Evolutionary conservation across 1,284 basidiomycete species (phyloP), one percentile per base, ranked within the genome.

Genomic region (Trametes sp.): DNA sequence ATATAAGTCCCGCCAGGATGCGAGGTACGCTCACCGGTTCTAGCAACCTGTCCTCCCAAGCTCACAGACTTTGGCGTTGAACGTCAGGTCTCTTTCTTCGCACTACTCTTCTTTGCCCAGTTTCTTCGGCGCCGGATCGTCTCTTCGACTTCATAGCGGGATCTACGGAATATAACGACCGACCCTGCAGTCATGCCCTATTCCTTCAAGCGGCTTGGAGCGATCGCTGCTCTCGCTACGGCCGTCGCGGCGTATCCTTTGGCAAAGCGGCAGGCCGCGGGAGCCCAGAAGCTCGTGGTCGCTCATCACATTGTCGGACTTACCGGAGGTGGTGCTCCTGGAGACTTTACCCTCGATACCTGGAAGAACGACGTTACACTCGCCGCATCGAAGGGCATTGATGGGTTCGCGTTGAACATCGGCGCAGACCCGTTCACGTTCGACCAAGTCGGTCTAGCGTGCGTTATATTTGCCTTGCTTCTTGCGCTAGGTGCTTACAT

Each of bases 381-480:
- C 24, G 90, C 90, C 0, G 74, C 83, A 67, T 75, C 79, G 4
- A 80, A 76, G 56, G 87, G 87, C 6, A 84, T 90, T 57, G 88
- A 90, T 61, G 88, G 81, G 0, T 90, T 90, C 71, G 87, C 86
- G 1, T 74, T 90, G 58, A 89, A 90, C 66, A 80, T 87, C 36
- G 88, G 92, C 14, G 74, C 72, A 0, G 89, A 92, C 71, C 71
- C 74, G 31, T 94, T 90, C 89, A 57, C 56, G 3, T 42, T 38
- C 84, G 92, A 72, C 78, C 83, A 42, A 80, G 77, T 54, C 84
- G 87, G 41, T 84, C 83, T 89, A 64, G 92, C 91, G 78, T 94
- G 69, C 74, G 84, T 84, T 66, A 54, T 66, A 23, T 35, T 72
- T 69, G 5, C 31, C 26, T 44, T 42, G 4, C 31, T 23, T 31